Base-by-base conservation (phyloP, 345 rosid species). In the Barbarea vulgaris region DNA sequence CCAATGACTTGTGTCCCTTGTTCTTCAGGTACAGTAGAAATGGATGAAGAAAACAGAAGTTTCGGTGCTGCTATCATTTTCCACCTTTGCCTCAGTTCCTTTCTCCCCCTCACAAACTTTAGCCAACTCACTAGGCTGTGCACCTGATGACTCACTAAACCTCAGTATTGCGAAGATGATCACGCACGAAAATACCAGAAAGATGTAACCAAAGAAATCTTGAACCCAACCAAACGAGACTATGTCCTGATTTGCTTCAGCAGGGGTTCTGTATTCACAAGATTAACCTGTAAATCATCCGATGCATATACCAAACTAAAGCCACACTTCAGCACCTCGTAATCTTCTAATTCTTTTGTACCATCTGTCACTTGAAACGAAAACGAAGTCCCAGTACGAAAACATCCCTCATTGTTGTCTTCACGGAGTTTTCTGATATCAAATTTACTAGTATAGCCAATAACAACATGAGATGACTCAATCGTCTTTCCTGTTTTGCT, bases 311-410 rank as follows among this genome's bases (percentile, higher is more conserved):
- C 24, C 53, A 60, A 37, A 64, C 25, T 64, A 44, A 64, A 44
- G 30, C 69, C 69, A 21, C 54, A 64, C 17, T 64, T 27, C 7
- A 64, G 9, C 7, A 64, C 69, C 24, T 44, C 15, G 6, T 5
- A 42, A 48, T 0, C 13, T 9, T 8, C 11, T 18, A 48, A 3
- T 1, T 7, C 25, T 19, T 48, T 1, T 9, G 13, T 64, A n/a
- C 25, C 69, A 44, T 64, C 39, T 9, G 39, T 64, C n/a, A 64
- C 69, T 64, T 44, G 25, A 17, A 64, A 64, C 19, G 5, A 3
- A 44, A 63, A 8, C 0, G 37, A 63, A 27, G 53, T 15, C 53
- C 22, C 5, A 0, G 67, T 62, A 62, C 5, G 52, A 62, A 5
- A 3, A 42, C 65, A 36, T 21, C 6, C 17, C 1, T 60, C 17